Evolutionary conservation across 306 rosid genomes (phyloP).

Genomic region (Herpetospermum pedunculosum): DNA sequence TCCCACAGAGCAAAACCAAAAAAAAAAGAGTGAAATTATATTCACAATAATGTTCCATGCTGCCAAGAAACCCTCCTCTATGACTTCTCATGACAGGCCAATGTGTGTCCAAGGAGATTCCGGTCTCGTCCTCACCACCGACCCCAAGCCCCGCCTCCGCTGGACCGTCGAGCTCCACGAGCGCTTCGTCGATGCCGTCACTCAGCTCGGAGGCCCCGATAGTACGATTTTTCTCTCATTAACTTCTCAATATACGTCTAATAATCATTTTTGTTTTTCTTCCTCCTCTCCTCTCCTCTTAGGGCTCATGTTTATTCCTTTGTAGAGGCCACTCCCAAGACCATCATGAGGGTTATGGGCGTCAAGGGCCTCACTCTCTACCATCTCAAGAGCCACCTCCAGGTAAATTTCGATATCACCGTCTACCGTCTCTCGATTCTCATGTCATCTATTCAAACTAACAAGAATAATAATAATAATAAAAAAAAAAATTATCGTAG

Average conservation of each 20-base stretch:
- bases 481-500: not conserved
- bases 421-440: constrained; percentile 1
- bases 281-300: not conserved
- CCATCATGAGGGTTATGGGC: constrained; percentile 99
- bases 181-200: constrained; percentile 94
- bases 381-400: constrained; percentile 99
- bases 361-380: constrained; percentile 99
- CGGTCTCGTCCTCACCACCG: constrained; percentile 97
- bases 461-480: too few species aligned
- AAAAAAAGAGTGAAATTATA: constrained; percentile 19
- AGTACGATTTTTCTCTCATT: constrained; percentile 26
- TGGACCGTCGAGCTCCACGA: constrained; percentile 99
- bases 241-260: not conserved
- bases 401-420: constrained; percentile 43
- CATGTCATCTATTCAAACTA: not conserved
- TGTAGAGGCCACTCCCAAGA: constrained; percentile 94
- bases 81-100: constrained; percentile 95
- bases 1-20: constrained; percentile 23
- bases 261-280: not conserved
- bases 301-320: not conserved
- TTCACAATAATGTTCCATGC: constrained; percentile 78
- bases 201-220: constrained; percentile 98
- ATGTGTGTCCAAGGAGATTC: constrained; percentile 98
- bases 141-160: constrained; percentile 97
- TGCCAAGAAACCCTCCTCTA: constrained; percentile 84